Evolutionary conservation across 1,139 yeast species (phyloP), one percentile per base, ranked within the genome.

Genomic region (Debaryomyces singareniensis): DNA sequence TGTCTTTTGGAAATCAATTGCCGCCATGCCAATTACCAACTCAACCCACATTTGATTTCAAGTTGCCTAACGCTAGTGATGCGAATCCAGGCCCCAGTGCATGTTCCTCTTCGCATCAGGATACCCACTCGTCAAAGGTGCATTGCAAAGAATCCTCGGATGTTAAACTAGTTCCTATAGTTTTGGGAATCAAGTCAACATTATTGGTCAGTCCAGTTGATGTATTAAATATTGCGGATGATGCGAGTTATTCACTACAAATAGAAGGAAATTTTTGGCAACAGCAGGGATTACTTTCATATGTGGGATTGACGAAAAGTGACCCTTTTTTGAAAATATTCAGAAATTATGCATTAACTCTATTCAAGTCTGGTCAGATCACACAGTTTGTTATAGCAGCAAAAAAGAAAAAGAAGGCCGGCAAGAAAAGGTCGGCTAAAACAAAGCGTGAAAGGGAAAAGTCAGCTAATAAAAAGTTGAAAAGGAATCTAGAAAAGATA

Each of bases 201-300:
- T 49, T 67, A 16, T 56, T 53, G 30, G 51, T 67, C 15, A 51
- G 57, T 30, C 59, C 65, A 2, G 42, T 51, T 25, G 72, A 67
- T 40, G 43, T 55, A 6, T 54, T 67, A 34, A 50, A 50, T 14
- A 45, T 56, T 2, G 63, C 63, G 36, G 38, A 58, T n/a, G 51
- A 57, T 37, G 68, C 72, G 2, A 55, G 61, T 32, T 52, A 44
- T 35, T 55, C 71, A 0, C 42, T 66, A 15, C 49, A 52, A 33
- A 48, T 60, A 5, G 71, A 65, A 30, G 71, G 71, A 2, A 51
- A 56, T 2, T 40, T 42, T 25, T 55, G 68, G 57, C 70, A 64
- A 35, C 58, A 54, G 26, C 69, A 64, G 32, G 73, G 73, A 2
- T 49, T 55, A n/a, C 38, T 66, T 16, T 60, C 70, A 2, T 66